phyloP scores from a whole-genome alignment of 345 rosid species.

The Brassica juncea region DNA sequence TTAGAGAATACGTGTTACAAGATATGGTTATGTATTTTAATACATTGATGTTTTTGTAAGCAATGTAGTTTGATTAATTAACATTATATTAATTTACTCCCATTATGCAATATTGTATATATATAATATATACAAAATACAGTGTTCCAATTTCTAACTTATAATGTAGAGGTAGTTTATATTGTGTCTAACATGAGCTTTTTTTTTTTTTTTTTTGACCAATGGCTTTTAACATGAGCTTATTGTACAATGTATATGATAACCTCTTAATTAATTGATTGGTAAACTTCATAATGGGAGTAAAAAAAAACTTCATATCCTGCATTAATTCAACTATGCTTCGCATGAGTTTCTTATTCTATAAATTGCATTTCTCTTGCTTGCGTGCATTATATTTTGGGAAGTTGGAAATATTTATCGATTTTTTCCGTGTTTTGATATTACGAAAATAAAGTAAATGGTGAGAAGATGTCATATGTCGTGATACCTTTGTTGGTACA shows the following conservation, averaged over 20 bases:
- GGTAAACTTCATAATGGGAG: not conserved
- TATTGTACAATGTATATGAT: not conserved
- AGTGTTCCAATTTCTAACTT: not conserved
- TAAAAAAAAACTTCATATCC: not conserved
- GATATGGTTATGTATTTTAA: not conserved
- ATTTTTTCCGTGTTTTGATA: not conserved
- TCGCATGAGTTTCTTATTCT: not conserved
- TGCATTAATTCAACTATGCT: not conserved
- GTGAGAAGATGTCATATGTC: constrained; percentile 15
- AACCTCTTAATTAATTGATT: not conserved
- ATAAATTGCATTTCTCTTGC: not conserved
- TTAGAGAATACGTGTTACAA: not conserved
- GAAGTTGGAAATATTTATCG: not conserved
- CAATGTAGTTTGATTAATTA: constrained; percentile 4
- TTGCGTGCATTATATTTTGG: not conserved
- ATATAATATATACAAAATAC: not conserved
- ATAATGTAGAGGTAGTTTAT: not conserved
- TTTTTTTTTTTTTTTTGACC: too few species aligned
- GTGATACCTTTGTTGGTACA: constrained; percentile 36
- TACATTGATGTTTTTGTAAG: not conserved
- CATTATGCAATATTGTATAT: not conserved
- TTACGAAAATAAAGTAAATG: not conserved
- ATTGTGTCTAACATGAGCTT: not conserved
- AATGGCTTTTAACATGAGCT: not conserved
- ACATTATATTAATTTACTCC: not conserved